phyloP scores from a whole-genome alignment of 371 early-diverging fungal genomes.

The Gilbertella persicaria region DNA sequence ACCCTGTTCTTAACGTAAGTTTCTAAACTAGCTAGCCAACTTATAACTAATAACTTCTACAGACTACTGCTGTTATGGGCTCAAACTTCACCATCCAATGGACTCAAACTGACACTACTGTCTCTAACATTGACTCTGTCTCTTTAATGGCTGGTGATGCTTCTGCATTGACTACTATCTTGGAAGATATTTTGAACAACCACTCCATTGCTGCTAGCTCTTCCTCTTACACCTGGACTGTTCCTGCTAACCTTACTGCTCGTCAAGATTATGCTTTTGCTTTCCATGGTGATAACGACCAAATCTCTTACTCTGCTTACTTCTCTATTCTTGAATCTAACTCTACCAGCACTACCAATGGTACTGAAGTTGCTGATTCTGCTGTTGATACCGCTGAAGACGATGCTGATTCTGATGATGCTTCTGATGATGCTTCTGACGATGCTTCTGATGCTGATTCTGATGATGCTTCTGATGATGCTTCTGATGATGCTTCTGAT shows the following conservation, averaged over 20 bases:
- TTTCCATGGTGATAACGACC: not conserved
- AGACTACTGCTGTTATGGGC: constrained; percentile 1
- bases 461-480: not conserved
- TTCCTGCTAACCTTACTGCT: constrained; percentile 11
- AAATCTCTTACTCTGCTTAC: not conserved
- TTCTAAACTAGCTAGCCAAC: not conserved
- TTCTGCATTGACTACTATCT: not conserved
- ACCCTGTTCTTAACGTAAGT: constrained; percentile 2
- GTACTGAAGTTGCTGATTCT: not conserved
- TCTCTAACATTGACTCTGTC: constrained; percentile 2
- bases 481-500: not conserved
- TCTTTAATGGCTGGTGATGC: not conserved
- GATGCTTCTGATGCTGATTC: not conserved
- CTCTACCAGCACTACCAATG: too few relatives aligned
- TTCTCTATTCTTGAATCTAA: not conserved
- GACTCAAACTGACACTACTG: not conserved
- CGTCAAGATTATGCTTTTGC: constrained; percentile 17
- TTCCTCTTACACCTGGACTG: constrained; percentile 9
- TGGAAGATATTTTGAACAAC: not conserved
- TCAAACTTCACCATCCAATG: constrained; percentile 11
- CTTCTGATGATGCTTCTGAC: not conserved
- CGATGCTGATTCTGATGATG: not conserved
- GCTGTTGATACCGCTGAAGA: too few relatives aligned
- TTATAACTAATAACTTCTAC: not conserved
- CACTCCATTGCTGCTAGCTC: not conserved